Evolutionary conservation across 1,139 yeast genomes (phyloP), one percentile per base, ranked within the genome.

Genomic region (Pichia terricola): DNA sequence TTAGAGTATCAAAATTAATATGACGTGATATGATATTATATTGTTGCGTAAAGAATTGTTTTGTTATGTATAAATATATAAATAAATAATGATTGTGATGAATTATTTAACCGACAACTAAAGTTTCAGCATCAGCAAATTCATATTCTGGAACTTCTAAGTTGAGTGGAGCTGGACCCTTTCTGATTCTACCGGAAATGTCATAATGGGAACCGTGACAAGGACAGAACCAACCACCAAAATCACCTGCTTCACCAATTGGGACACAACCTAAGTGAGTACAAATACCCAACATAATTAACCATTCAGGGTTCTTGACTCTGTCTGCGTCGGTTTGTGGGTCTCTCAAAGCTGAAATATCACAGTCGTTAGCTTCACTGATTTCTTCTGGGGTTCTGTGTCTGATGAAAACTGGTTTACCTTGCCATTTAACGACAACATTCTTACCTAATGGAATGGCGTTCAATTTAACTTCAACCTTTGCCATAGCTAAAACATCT

Each of bases 181-280:
- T 91, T 82, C 99, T 87, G 68, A 94, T 91, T 82, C 99, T 91
- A 68, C 99, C 99, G 53, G 97, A 83, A 73, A 94, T 94, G 73
- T 94, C 98, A 73, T 94, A 94, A 71, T 94, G 98, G 66, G 98
- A 91, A 79, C 98, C 99, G 76, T 94, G 99, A 75, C 98, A 94
- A 56, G 99, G 99, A 72, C 99, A 94, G 91, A 94, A 94, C 98
- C 98, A 94, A 65, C 98, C 98, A 67, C 96, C 97, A 61, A 79
- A 94, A 70, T 94, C 99, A 72, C 99, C 99, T 54, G 97, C 85
- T 73, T 94, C 98, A 67, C 99, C 98, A 64, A 94, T 94, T 58
- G 99, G 99, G 54, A 94, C 99, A 83, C 99, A 94, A 69, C 99
- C 99, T 75, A 94, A 81, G 69, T 94, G 99, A 58, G 99, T 94